Evolutionary conservation across 805 yeast species (phyloP).

Genomic region (Wickerhamiella allomyrinae): DNA sequence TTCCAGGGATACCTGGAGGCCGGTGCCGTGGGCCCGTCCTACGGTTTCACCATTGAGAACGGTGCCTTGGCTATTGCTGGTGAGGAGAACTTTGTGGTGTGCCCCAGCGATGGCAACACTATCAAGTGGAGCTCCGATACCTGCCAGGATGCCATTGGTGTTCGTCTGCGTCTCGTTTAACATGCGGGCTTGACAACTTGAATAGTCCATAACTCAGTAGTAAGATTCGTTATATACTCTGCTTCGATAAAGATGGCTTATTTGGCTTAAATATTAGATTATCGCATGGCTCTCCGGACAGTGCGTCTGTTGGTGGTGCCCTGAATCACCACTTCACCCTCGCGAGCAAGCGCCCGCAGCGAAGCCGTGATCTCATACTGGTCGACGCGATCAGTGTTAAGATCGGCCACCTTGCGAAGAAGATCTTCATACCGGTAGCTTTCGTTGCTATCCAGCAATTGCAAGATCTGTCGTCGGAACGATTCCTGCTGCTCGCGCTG

Average conservation of each 20-base stretch:
- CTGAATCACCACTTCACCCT: conserved; percentile 12
- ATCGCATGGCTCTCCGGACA: neutral
- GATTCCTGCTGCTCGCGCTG: conserved; percentile 29
- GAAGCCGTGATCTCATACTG: conserved; percentile 8
- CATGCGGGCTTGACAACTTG: neutral
- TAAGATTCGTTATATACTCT: no score
- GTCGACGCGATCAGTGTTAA: conserved; percentile 14
- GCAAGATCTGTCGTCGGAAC: conserved; percentile 12
- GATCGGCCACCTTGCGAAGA: conserved; percentile 12
- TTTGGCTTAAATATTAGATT: neutral
- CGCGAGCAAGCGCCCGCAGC: conserved; percentile 14
- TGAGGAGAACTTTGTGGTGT: conserved; percentile 3
- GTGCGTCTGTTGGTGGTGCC: neutral
- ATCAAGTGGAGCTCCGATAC: conserved; percentile 2
- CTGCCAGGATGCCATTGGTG: conserved; percentile 2
- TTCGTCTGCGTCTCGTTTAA: neutral
- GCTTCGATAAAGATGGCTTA: no score
- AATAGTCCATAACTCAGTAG: no score
- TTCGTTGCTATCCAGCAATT: conserved; percentile 8
- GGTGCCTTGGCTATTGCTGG: conserved; percentile 12
- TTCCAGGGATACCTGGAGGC: conserved; percentile 7
- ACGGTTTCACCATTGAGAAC: conserved; percentile 12
- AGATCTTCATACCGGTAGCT: conserved; percentile 15
- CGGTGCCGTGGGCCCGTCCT: conserved; percentile 12
- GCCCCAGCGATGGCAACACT: conserved; percentile 5